Conservation (phyloP, 768 basidiomycete genomes). For the Cyclocybe cylindracea region DNA sequence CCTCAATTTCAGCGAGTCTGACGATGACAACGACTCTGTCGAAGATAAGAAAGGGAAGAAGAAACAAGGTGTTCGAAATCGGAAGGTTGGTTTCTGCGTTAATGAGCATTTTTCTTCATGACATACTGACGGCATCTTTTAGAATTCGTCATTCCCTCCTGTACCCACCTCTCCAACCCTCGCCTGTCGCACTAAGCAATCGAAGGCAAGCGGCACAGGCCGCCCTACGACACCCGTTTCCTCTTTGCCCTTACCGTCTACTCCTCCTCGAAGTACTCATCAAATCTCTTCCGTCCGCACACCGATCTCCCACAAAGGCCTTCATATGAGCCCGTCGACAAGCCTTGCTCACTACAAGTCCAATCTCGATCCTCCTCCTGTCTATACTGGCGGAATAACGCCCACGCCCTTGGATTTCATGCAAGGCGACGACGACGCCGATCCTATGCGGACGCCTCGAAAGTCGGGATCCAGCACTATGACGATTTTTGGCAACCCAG, state of each 20-base stretch:
- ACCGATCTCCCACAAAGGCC: constrained; percentile 65
- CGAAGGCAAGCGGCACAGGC: constrained; percentile 16
- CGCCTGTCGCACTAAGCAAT: constrained; percentile 30
- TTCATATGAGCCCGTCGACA: constrained; percentile 69
- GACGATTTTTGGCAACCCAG: constrained; percentile 29
- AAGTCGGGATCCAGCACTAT: constrained; percentile 27
- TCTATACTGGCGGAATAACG: constrained; percentile 25
- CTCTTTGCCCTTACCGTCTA: constrained; percentile 35
- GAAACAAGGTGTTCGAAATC: constrained; percentile 23
- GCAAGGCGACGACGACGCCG: constrained; percentile 23
- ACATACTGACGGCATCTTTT: constrained; percentile 6
- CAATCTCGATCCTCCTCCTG: constrained; percentile 63
- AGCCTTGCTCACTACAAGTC: constrained; percentile 71
- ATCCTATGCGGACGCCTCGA: constrained; percentile 40
- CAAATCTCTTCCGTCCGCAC: constrained; percentile 64
- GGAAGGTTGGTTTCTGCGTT: constrained; percentile 22
- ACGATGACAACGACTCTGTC: constrained; percentile 30
- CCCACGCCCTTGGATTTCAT: constrained; percentile 20
- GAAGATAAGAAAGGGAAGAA: constrained; percentile 28
- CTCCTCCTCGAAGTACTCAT: constrained; percentile 34
- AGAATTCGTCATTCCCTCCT: constrained; percentile 42
- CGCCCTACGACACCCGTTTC: constrained; percentile 28
- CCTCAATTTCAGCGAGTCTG: constrained; percentile 27
- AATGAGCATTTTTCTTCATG: background rate
- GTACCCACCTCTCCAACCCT: constrained; percentile 49